Percentiles rank a stretch among this genome's conserved stretches.
Conservation (phyloP, 2,329 filamentous ascomycete species). For the Trichoderma lentiforme region DNA sequence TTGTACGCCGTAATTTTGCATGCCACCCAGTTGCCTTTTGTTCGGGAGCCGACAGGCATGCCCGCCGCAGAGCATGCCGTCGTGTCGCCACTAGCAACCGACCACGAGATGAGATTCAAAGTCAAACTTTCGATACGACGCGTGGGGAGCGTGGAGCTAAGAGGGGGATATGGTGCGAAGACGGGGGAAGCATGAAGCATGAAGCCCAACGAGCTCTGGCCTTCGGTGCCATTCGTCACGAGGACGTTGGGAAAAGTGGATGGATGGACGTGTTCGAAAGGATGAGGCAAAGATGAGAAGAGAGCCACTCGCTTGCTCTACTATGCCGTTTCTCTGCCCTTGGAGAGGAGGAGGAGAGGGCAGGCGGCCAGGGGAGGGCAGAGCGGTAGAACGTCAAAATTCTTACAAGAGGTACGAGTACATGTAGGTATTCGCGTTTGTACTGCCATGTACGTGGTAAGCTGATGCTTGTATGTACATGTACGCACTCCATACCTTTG, state of each 20-base stretch:
- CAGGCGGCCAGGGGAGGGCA: background rate
- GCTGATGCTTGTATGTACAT: background rate
- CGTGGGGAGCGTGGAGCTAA: background rate
- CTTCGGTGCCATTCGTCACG: background rate
- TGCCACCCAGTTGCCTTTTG: background rate
- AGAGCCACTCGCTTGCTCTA: background rate
- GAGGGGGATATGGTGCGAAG: background rate
- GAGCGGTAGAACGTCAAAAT: background rate
- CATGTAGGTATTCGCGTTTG: background rate
- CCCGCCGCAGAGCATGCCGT: background rate
- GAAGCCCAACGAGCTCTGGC: background rate
- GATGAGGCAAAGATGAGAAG: background rate
- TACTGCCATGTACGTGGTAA: background rate
- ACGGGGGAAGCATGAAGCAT: background rate
- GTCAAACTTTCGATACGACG: background rate
- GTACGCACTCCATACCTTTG: background rate
- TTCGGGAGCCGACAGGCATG: background rate
- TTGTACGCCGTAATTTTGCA: background rate
- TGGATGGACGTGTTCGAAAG: background rate
- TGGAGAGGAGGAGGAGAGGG: background rate
- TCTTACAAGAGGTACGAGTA: background rate
- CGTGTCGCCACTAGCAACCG: conserved; percentile 3
- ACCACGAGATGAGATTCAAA: conserved; percentile 2
- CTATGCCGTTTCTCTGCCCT: background rate
- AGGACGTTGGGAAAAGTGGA: background rate